Conservation (phyloP, 2,329 filamentous ascomycete species). For the Akanthomyces dipterigenus region DNA sequence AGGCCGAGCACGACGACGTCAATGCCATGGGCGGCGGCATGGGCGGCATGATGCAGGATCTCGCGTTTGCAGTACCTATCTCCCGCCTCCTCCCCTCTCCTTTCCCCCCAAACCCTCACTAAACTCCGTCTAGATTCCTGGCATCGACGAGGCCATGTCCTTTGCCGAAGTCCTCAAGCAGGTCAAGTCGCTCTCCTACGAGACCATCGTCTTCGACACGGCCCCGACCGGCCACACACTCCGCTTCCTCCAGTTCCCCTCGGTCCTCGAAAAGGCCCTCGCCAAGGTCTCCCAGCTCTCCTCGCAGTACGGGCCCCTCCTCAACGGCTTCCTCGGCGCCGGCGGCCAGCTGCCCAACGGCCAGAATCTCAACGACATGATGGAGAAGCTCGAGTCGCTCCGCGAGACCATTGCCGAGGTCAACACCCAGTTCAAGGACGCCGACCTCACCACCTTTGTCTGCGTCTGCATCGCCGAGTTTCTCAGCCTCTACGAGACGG, state of each 20-base stretch:
- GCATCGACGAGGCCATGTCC: slow-evolving; percentile 98
- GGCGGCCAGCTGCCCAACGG: slow-evolving; percentile 74
- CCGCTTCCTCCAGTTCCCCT: slow-evolving; percentile 96
- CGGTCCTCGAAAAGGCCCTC: slow-evolving; percentile 96
- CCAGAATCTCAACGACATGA: slow-evolving; percentile 85
- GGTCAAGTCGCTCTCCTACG: slow-evolving; percentile 97
- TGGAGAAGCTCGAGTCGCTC: slow-evolving; percentile 89
- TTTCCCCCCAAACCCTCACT: neutral
- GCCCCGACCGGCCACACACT: slow-evolving; percentile 96
- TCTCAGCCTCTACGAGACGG: slow-evolving; percentile 92
- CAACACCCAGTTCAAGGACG: slow-evolving; percentile 97
- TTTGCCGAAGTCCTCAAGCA: slow-evolving; percentile 99
- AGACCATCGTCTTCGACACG: slow-evolving; percentile 98
- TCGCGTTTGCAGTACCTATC: slow-evolving; percentile 75
- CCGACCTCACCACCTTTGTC: slow-evolving; percentile 91
- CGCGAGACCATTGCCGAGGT: slow-evolving; percentile 92
- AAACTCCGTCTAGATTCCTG: slow-evolving; percentile 96
- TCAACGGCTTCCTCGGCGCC: slow-evolving; percentile 84
- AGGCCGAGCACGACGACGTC: slow-evolving; percentile 55
- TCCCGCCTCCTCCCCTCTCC: neutral
- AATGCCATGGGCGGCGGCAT: slow-evolving; percentile 68
- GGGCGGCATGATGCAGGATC: slow-evolving; percentile 97
- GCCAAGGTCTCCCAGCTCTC: slow-evolving; percentile 93
- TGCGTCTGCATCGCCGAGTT: slow-evolving; percentile 99
- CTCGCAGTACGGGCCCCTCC: slow-evolving; percentile 87